Base-by-base conservation (phyloP, 208 protist species). In the Leishmania amazonensis region DNA sequence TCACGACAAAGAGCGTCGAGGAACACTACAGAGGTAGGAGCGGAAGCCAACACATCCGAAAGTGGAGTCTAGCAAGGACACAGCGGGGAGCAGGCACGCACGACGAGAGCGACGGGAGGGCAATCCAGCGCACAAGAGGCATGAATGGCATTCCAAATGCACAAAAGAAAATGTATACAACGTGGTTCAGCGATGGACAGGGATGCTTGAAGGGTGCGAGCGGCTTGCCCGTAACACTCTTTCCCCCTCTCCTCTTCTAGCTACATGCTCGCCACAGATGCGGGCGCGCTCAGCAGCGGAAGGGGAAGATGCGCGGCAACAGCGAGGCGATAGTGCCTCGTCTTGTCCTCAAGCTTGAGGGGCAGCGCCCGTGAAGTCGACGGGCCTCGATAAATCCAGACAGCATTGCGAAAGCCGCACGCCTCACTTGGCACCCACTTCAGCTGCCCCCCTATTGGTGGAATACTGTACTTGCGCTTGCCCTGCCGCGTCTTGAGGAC, bases 331-430 rank as follows among this genome's bases (percentile, higher is more conserved):
- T 76, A 76, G 51, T 76, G 73, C 1, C 19, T 28, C 17, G 73
- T 76, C 21, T 76, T 76, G 6, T 57, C 73, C 73, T 35, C 73
- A 9, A 76, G 53, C 17, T 40, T 57, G 31, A 76, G 73, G 31
- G 73, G 73, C 15, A 76, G 73, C 28, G 73, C 73, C n/a, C 85
- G 81, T 38, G 85, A 88, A 2, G 85, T 88, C 8, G 85, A 88
- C 31, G 81, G 81, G 0, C 77, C 81, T 19, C 85, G 85, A 47
- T 86, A 71, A 40, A 88, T 81, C 71, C 75, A 79, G 35, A 88
- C 47, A 40, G 73, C n/a, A 42, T 40, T 21, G 4, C 51, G 51
- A 9, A 76, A 67, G 31, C 24, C 21, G 42, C 13, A 76, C 58
- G 35, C 49, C 60, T 21, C 53, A 64, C 9, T 53, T 49, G 73